Conservation (phyloP, 208 protist genomes). For the Trypanosomatidae sp. region DNA sequence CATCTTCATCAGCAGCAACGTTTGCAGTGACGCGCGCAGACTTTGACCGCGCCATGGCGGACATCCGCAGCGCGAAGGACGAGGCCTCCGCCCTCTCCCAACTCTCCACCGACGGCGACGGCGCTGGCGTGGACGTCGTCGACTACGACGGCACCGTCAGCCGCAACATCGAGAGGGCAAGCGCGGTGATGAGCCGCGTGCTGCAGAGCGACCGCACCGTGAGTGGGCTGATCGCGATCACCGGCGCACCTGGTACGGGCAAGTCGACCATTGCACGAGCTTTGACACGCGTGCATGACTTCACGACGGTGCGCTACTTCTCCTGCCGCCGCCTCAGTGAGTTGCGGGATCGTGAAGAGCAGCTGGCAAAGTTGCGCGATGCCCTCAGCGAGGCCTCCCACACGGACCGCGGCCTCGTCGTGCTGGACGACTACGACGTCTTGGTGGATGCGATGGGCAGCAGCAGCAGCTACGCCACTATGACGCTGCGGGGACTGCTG, state of each 20-base stretch:
- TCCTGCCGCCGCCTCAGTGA: no score
- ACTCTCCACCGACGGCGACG: constrained; percentile 23
- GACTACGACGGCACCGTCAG: constrained; percentile 62
- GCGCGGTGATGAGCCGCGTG: constrained; percentile 34
- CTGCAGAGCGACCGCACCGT: constrained; percentile 36
- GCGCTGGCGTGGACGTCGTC: constrained; percentile 20
- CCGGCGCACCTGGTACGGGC: constrained; percentile 58
- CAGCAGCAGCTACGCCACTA: constrained; percentile 7
- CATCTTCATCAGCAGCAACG: not conserved
- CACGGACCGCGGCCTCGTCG: constrained; percentile 87
- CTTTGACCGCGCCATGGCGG: constrained; percentile 36
- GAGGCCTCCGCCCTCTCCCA: constrained; percentile 27
- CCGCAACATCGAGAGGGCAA: constrained; percentile 21
- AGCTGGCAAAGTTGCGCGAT: constrained; percentile 61
- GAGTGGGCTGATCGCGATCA: constrained; percentile 47
- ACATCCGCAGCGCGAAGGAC: constrained; percentile 45
- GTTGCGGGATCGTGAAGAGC: no score
- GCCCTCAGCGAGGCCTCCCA: constrained; percentile 96
- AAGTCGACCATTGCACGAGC: constrained; percentile 57
- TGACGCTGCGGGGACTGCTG: constrained; percentile 27
- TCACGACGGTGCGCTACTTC: constrained; percentile 35
- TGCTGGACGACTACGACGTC: constrained; percentile 97
- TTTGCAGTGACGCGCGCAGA: constrained; percentile 20
- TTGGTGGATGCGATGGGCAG: no score
- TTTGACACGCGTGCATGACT: constrained; percentile 31